Base-by-base conservation (phyloP, 805 yeast genomes). In the Diddensiella transvaalensis region DNA sequence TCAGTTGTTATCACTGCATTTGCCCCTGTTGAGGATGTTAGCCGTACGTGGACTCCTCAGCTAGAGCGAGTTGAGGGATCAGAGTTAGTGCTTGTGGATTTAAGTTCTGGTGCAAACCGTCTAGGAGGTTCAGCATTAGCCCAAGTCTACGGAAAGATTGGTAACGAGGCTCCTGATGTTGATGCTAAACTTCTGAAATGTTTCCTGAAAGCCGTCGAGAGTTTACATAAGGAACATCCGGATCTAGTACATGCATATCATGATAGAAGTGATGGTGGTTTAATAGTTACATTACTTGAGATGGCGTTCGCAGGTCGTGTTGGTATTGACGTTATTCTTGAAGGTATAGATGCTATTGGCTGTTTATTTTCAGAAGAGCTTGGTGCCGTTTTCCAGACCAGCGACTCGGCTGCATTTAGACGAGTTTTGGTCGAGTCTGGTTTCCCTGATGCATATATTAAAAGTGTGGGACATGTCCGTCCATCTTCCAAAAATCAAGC, bases 301-400 rank as follows among this genome's bases (percentile, higher is more conserved):
- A 93, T 93, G 98, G 96, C 96, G 0, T 93, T 93, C 71, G 96
- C 98, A 40, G 90, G 91, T 26, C 82, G 97, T 72, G 78, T 81
- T 46, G 99, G 99, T 55, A 64, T 90, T 49, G 76, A 81, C 45
- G 70, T 90, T 47, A 55, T 52, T 22, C 51, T 83, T 33, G 59
- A 63, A 17, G 59, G 62, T 15, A 56, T 61, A 19, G 61, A 60
- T 22, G 68, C 72, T 10, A 72, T 81, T 47, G 68, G 83, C 11
- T 73, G 75, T 29, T 72, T 90, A 60, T 93, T 93, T 75, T 85
- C 83, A 64, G 99, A 93, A 72, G 98, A 93, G 65, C 76, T 93
- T 41, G 99, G 97, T 65, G 91, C 95, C 30, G 96, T 91, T 22
- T 89, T 93, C 89, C 99, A 93, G 69, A 76, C 91, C 57, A 57